Evolutionary conservation across 192 early-diverging fungal species (phyloP).

Genomic region (Dissophora ornata): DNA sequence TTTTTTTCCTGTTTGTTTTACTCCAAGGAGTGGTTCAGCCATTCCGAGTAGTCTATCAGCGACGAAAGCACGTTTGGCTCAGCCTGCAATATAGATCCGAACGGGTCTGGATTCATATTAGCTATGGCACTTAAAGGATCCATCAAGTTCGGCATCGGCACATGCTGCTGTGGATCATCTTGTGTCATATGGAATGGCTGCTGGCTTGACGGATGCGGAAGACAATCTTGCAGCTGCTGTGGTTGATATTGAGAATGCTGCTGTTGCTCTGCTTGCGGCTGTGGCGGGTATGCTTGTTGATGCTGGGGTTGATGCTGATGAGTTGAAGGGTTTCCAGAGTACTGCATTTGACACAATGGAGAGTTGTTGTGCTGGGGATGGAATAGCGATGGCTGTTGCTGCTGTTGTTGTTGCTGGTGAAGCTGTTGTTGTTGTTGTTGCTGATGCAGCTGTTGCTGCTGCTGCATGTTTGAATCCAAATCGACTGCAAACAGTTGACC

Average conservation of each 20-base stretch:
- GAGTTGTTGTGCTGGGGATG: not conserved
- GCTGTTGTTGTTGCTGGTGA: constrained; percentile 5
- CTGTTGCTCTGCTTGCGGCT: constrained; percentile 19
- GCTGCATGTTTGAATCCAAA: constrained; percentile 13
- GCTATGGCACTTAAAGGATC: constrained; percentile 35
- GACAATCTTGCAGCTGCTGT: constrained; percentile 1
- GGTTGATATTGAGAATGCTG: constrained; percentile 15
- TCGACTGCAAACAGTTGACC: not conserved
- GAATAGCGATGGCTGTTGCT: constrained; percentile 14
- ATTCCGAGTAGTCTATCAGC: constrained; percentile 52
- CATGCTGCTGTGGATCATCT: not conserved
- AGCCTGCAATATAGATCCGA: constrained; percentile 47
- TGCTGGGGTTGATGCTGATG: constrained; percentile 12
- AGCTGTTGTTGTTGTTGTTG: constrained; percentile 7
- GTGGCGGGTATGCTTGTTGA: constrained; percentile 17
- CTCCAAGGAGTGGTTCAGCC: constrained; percentile 47
- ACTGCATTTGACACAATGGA: no score
- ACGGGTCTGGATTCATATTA: constrained; percentile 39
- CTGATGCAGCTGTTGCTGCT: constrained; percentile 12
- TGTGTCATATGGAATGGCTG: constrained; percentile 1
- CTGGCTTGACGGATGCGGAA: constrained; percentile 6
- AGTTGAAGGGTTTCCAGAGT: no score
- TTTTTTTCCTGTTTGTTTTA: constrained; percentile 1
- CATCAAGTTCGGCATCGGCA: constrained; percentile 2
- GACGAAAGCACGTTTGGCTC: constrained; percentile 49